Conservation (phyloP, 1,284 basidiomycete species). For the Apiotrichum brassicae region DNA sequence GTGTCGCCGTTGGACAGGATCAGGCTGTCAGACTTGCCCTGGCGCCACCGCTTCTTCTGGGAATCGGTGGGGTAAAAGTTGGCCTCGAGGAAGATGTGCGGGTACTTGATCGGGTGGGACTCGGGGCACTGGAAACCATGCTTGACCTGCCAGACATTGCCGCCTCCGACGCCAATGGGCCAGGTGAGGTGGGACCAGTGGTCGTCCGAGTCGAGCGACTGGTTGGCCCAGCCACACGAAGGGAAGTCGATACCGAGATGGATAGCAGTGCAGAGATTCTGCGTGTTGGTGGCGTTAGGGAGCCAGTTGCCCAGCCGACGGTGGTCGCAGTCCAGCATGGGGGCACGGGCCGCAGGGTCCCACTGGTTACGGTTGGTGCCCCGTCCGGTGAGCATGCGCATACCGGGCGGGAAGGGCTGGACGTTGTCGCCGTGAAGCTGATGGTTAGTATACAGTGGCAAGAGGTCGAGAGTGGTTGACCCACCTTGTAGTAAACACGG, state of each 20-base stretch:
- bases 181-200: constrained; percentile 42
- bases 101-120: constrained; percentile 36
- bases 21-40: constrained; percentile 16
- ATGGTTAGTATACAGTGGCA: no score
- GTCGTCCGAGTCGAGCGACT: constrained; percentile 28
- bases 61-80: constrained; percentile 2
- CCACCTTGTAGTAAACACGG: constrained; percentile 34
- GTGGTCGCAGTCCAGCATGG: constrained; percentile 29
- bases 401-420: constrained; percentile 39
- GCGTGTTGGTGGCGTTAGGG: constrained; percentile 31
- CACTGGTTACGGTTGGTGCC: constrained; percentile 20
- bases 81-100: constrained; percentile 35
- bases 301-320: constrained; percentile 18
- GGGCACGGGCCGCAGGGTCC: constrained; percentile 16
- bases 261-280: constrained; percentile 24
- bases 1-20: constrained; percentile 39
- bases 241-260: constrained; percentile 32
- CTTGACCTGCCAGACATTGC: constrained; percentile 12
- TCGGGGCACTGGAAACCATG: constrained; percentile 28
- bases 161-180: constrained; percentile 20
- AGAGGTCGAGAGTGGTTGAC: constrained; percentile 12
- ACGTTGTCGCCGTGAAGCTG: constrained; percentile 15
- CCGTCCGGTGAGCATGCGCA: constrained; percentile 39
- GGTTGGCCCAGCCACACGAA: constrained; percentile 33
- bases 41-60: constrained; percentile 3